These are phyloP conservation scores for Yamadazyma ubonensis DNA, from an alignment of 805 yeast genomes.

Conservation along the genomic window DNA sequence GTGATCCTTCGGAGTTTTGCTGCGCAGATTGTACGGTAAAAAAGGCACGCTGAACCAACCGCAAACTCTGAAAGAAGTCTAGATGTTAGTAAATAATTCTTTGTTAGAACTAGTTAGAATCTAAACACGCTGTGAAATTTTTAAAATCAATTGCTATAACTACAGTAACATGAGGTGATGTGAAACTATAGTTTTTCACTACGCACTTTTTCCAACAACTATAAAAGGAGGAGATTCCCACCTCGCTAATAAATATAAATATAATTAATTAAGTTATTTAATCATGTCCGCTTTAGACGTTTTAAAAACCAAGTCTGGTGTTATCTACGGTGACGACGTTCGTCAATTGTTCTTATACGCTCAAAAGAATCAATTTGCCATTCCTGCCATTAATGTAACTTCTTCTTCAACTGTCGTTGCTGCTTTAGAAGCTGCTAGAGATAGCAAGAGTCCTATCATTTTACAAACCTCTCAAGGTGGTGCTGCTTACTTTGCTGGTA, in stretches of 20 bases:
- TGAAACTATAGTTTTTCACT: constrained; percentile 5
- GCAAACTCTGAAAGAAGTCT: constrained; percentile 1
- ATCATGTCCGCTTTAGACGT: constrained; percentile 68
- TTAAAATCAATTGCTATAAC: constrained; percentile 1
- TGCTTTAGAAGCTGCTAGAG: constrained; percentile 51
- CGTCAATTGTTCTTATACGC: constrained; percentile 84
- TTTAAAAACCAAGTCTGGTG: constrained; percentile 90
- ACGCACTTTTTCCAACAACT: constrained; percentile 8
- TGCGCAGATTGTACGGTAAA: not conserved
- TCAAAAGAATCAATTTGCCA: constrained; percentile 89
- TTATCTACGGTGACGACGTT: constrained; percentile 98
- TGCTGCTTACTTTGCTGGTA: constrained; percentile 99
- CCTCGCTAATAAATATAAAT: not conserved
- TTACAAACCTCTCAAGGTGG: constrained; percentile 98
- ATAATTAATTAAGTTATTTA: not conserved
- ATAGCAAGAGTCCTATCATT: constrained; percentile 80
- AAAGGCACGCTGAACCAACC: constrained; percentile 1
- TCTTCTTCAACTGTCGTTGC: constrained; percentile 87
- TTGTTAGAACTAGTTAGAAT: not conserved
- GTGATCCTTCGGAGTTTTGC: constrained; percentile 16
- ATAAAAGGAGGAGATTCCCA: constrained; percentile 13
- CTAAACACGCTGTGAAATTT: not conserved
- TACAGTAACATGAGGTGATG: constrained; percentile 9
- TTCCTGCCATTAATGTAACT: constrained; percentile 98
- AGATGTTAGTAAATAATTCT: too few relatives aligned